Base-by-base conservation (phyloP, 371 early-diverging fungal species). In the Polyrhizophydium stewartii region DNA sequence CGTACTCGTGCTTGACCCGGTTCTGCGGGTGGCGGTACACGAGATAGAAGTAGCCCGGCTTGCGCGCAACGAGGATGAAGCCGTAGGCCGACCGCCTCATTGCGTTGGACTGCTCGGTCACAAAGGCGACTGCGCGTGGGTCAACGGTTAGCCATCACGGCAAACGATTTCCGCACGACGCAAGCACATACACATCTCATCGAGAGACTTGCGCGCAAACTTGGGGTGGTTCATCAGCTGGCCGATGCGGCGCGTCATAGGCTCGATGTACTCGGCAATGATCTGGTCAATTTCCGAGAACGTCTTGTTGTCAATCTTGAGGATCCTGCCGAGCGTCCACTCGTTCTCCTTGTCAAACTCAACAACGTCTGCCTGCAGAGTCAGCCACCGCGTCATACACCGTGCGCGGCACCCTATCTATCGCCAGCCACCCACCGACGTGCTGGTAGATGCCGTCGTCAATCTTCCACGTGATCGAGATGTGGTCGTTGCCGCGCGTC, bases 391-490 rank as follows among this genome's bases (percentile, higher is more conserved):
- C 25, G 46, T 7, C 45, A 59, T n/a, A n/a, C 7, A 47, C 16
- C 55, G 55, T 32, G 17, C 16, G 51, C 28, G n/a, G 17, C 16
- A 1, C n/a, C 28, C 25, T 51, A 17, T 25, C 16, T 41, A 24
- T 33, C 30, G 25, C 35, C 22, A 28, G 35, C 24, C 19, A 52
- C 61, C 57, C 68, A 85, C 85, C 85, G 40, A 97, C 78, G 70
- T 97, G 97, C 68, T 94, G 92, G 76, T 84, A 94, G 25, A 94
- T 70, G 1, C 71, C 83, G 25, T 91, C 88, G 47, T 82, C 89
- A 17, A 96, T 85, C 64, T 96, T 95, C 93, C 95, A 96, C 5
- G 95, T 95, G 31, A 97, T 86, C 0, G 91, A 87, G 22, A 98
- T 78, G 67, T 93, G 92, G 65, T 92, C 86, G 28, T 77, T 73